Percentiles rank a stretch among this genome's conserved stretches.
These are phyloP conservation scores for Solanum hybrid DNA, from an alignment of 305 asterid genomes.

Conservation along the genomic window DNA sequence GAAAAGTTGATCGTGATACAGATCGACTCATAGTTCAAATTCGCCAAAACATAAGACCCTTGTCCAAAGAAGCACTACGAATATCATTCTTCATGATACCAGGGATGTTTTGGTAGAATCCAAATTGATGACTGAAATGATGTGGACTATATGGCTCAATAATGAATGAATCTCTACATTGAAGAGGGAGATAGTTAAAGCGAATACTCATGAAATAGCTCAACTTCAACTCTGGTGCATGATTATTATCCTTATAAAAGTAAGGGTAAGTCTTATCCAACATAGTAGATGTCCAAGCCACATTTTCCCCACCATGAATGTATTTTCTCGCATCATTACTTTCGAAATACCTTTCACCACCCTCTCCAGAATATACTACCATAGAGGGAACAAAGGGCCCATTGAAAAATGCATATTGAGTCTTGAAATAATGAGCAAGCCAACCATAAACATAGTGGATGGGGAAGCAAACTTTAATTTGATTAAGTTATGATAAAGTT, in stretches of 20 bases:
- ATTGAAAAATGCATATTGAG: neutral
- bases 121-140: neutral
- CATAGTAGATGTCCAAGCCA: neutral
- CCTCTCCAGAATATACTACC: neutral
- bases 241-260: neutral
- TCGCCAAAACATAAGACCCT: neutral
- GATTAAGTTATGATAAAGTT: neutral
- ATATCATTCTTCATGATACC: neutral
- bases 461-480: neutral
- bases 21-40: neutral
- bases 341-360: neutral
- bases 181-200: neutral
- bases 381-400: neutral
- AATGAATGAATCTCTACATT: neutral
- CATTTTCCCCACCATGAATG: neutral
- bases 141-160: neutral
- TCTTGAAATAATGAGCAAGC: neutral
- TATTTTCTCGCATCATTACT: neutral
- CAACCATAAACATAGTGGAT: neutral
- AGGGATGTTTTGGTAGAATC: neutral
- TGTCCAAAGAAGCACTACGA: neutral
- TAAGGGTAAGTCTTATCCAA: neutral
- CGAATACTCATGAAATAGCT: neutral
- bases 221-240: neutral
- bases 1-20: neutral